These are phyloP conservation scores for Brasenia schreberi DNA, from an alignment of 164 flowering plant species.

Conservation along the genomic window DNA sequence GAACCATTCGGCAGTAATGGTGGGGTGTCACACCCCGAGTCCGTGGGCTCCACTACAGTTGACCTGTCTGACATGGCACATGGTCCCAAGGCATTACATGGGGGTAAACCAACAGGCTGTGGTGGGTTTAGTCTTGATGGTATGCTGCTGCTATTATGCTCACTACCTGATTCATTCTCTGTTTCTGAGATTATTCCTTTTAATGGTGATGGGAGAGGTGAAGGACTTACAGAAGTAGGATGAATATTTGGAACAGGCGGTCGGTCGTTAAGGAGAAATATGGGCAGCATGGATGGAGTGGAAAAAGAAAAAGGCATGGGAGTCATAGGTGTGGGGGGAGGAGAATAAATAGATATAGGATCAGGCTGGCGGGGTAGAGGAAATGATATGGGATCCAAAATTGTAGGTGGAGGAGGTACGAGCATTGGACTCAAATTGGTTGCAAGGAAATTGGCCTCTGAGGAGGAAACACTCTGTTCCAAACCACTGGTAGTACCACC, in stretches of 20 bases:
- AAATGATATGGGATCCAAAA: not conserved
- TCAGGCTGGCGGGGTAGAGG: not conserved
- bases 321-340: no score
- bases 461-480: not conserved
- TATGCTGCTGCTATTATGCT: conserved; percentile 1
- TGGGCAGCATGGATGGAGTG: no score
- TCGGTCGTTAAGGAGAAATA: not conserved
- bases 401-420: not conserved
- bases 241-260: not conserved
- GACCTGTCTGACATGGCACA: no score
- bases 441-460: not conserved
- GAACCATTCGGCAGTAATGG: no score
- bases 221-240: not conserved
- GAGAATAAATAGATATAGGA: not conserved
- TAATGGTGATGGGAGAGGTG: not conserved
- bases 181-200: not conserved
- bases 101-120: conserved; percentile 9
- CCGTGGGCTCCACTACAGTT: no score
- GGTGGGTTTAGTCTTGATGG: conserved; percentile 1
- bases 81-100: conserved; percentile 1
- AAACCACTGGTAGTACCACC: not conserved
- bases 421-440: not conserved
- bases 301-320: no score
- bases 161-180: not conserved
- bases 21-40: no score